Conservation (phyloP, 2,329 filamentous ascomycete genomes). For the Aspergillus thermomutatus region DNA sequence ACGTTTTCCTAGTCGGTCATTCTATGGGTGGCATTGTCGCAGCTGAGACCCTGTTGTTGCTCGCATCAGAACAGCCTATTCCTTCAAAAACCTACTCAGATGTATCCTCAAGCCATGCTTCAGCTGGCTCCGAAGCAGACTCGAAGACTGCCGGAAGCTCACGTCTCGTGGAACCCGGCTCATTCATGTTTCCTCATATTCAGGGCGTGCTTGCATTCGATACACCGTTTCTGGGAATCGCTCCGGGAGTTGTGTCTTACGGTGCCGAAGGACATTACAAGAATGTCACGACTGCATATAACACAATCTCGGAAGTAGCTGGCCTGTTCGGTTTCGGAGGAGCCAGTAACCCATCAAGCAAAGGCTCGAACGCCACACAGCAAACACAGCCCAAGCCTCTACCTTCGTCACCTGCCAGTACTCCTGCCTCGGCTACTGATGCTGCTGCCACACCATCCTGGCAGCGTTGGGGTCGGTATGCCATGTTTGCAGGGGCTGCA, state of each 20-base stretch:
- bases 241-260: constrained; percentile 49
- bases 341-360: constrained; percentile 24
- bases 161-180: constrained; percentile 26
- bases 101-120: constrained; percentile 11
- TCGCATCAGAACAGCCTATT: constrained; percentile 63
- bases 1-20: constrained; percentile 78
- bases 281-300: constrained; percentile 68
- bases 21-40: constrained; percentile 94
- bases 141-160: constrained; percentile 11
- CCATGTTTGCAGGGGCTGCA: constrained; percentile 77
- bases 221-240: constrained; percentile 70
- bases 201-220: constrained; percentile 90
- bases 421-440: constrained; percentile 39
- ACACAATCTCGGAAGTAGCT: constrained; percentile 61
- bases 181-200: constrained; percentile 88
- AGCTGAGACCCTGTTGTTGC: constrained; percentile 76
- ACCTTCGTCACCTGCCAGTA: constrained; percentile 28
- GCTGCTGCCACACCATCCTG: constrained; percentile 54
- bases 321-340: constrained; percentile 63
- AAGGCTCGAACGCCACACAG: constrained; percentile 7
- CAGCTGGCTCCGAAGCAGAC: not conserved
- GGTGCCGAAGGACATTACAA: constrained; percentile 80
- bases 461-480: constrained; percentile 80
- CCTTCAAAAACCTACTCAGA: constrained; percentile 29
- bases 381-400: constrained; percentile 17